A percentile compares a stretch with the other conserved stretches of the same genome.
phyloP scores from a whole-genome alignment of 164 flowering plant genomes.

The Brasenia schreberi region DNA sequence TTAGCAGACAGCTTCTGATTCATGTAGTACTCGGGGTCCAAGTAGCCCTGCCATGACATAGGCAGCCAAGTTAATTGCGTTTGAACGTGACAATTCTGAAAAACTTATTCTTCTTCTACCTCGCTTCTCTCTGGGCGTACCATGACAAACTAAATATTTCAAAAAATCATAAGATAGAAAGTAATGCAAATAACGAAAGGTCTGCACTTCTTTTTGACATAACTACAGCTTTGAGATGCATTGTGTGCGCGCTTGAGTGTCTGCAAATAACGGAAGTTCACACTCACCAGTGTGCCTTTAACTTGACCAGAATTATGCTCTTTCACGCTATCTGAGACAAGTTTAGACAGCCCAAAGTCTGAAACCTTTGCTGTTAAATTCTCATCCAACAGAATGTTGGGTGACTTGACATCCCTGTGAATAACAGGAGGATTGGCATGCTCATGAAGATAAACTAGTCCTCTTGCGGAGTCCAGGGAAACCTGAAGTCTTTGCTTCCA shows the following conservation, averaged over 20 bases:
- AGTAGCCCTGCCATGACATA: constrained; percentile 58
- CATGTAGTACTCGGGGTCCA: constrained; percentile 95
- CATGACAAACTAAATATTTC: no score
- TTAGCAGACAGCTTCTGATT: constrained; percentile 82
- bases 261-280: neutral
- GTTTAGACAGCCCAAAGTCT: constrained; percentile 9
- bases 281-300: constrained; percentile 57
- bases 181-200: neutral
- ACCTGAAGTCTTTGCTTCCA: constrained; percentile 2
- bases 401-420: constrained; percentile 4
- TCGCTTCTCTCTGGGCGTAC: no score
- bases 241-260: neutral
- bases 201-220: no score
- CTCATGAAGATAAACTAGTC: constrained; percentile 5
- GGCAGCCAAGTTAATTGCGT: neutral
- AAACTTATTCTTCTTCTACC: no score
- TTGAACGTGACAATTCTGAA: neutral
- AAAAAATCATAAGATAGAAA: no score
- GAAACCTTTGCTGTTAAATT: constrained; percentile 9
- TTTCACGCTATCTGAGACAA: constrained; percentile 38
- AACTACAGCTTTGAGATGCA: no score
- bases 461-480: constrained; percentile 1
- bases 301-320: constrained; percentile 71
- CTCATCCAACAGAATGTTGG: constrained; percentile 17
- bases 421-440: constrained; percentile 3